Conservation (phyloP, 306 rosid species). For the Fagus sylvatica region DNA sequence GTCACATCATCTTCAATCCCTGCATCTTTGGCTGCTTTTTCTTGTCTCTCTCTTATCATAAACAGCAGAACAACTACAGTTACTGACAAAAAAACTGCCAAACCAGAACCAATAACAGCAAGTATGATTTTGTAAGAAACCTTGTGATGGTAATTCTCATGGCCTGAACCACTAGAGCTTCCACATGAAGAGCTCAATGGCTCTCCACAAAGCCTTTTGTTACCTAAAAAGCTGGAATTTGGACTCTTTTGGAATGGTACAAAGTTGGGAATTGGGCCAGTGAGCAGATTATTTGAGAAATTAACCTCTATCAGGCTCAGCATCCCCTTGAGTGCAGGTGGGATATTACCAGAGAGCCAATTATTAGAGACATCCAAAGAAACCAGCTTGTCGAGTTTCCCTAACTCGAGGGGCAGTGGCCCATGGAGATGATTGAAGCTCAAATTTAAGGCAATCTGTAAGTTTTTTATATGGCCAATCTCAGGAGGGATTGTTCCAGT, state of each 20-base stretch:
- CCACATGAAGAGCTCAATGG: conserved; percentile 74
- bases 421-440: conserved; percentile 94
- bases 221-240: conserved; percentile 74
- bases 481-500: conserved; percentile 76
- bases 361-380: conserved; percentile 89
- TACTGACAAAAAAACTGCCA: conserved; percentile 83
- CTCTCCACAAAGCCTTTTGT: conserved; percentile 91
- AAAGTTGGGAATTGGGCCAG: conserved; percentile 76
- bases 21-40: conserved; percentile 69
- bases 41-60: conserved; percentile 89
- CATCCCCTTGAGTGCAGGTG: conserved; percentile 86
- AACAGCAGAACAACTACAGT: conserved; percentile 83
- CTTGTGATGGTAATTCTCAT: conserved; percentile 60
- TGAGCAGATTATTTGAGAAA: conserved; percentile 83
- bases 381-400: conserved; percentile 94
- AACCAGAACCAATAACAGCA: conserved; percentile 87
- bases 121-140: conserved; percentile 90
- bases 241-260: conserved; percentile 93
- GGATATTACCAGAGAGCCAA: conserved; percentile 75
- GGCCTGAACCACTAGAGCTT: conserved; percentile 44
- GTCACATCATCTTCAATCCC: conserved; percentile 59
- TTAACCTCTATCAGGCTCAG: conserved; percentile 96
- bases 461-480: conserved; percentile 90
- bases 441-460: conserved; percentile 91
- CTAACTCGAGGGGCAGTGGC: conserved; percentile 72